Conservation (phyloP, 441 rosid genomes). For the Mallotus japonicus region DNA sequence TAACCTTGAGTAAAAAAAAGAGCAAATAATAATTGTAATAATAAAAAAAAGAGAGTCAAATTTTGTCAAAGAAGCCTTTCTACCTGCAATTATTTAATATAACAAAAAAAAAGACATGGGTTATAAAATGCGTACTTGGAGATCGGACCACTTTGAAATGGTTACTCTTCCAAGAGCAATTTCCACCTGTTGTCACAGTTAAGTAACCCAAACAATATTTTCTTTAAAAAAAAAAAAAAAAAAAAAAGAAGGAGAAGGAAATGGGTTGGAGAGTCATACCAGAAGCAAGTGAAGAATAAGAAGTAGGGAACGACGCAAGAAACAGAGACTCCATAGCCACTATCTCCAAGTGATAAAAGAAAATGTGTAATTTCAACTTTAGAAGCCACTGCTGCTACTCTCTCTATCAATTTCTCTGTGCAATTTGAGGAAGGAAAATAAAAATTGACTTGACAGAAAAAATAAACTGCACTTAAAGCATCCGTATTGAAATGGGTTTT, state of each 20-base stretch:
- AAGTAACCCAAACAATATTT: not conserved
- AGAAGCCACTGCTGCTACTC: too few relatives aligned
- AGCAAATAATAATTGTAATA: too few relatives aligned
- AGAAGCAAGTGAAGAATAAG: not conserved
- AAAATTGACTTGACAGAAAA: too few relatives aligned
- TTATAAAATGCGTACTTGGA: constrained; percentile 22
- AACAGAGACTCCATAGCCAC: constrained; percentile 57
- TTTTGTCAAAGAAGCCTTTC: too few relatives aligned
- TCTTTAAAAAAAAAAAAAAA: not conserved
- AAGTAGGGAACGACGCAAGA: constrained; percentile 32
- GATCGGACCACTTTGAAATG: constrained; percentile 28
- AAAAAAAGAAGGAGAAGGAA: not conserved
- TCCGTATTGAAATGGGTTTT: too few relatives aligned
- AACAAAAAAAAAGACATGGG: not conserved
- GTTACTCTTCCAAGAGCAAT: constrained; percentile 30
- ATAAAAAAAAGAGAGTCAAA: too few relatives aligned
- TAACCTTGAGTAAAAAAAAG: too few relatives aligned
- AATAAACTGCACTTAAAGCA: too few relatives aligned
- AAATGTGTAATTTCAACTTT: too few relatives aligned
- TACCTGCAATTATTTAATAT: not conserved
- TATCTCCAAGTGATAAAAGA: too few relatives aligned
- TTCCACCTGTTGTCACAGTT: constrained; percentile 34
- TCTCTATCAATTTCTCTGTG: too few relatives aligned
- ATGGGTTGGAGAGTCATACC: constrained; percentile 32
- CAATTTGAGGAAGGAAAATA: too few relatives aligned